Conservation (phyloP, 176 grass and related monocot species). For the Carex pumila region DNA sequence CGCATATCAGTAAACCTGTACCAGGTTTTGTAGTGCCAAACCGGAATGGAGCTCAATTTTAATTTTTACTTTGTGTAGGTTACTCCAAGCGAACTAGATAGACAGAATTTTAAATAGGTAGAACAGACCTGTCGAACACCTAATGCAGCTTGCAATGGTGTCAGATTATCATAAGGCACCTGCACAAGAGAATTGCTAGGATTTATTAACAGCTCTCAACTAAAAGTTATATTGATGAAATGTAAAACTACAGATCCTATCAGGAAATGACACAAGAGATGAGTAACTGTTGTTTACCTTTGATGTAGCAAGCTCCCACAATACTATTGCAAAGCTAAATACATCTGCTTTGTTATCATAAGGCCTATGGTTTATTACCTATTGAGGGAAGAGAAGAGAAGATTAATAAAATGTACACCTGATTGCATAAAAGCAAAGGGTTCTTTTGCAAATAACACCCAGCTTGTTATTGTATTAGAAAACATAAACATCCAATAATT, state of each 20-base stretch:
- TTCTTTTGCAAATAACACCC: background rate
- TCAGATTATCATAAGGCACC: constrained; percentile 81
- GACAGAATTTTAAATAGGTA: background rate
- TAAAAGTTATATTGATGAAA: background rate
- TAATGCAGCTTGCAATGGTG: constrained; percentile 92
- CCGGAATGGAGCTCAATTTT: background rate
- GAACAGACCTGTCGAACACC: constrained; percentile 76
- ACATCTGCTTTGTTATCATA: constrained; percentile 88
- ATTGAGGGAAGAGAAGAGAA: background rate
- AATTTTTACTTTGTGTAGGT: background rate
- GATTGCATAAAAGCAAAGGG: constrained; percentile 3
- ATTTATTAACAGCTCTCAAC: constrained; percentile 11
- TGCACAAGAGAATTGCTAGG: constrained; percentile 26
- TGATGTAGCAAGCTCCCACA: constrained; percentile 82
- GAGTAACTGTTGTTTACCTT: constrained; percentile 48
- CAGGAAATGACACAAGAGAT: background rate
- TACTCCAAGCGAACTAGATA: background rate
- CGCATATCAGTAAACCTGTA: background rate
- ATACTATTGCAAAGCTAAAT: constrained; percentile 90
- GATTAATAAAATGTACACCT: background rate
- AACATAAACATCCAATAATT: background rate
- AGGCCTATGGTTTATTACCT: constrained; percentile 94
- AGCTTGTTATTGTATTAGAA: background rate
- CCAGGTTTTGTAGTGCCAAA: background rate
- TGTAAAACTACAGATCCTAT: background rate